These are phyloP conservation scores for Erythrophleum fordii DNA, from an alignment of 306 rosid species.

Conservation along the genomic window DNA sequence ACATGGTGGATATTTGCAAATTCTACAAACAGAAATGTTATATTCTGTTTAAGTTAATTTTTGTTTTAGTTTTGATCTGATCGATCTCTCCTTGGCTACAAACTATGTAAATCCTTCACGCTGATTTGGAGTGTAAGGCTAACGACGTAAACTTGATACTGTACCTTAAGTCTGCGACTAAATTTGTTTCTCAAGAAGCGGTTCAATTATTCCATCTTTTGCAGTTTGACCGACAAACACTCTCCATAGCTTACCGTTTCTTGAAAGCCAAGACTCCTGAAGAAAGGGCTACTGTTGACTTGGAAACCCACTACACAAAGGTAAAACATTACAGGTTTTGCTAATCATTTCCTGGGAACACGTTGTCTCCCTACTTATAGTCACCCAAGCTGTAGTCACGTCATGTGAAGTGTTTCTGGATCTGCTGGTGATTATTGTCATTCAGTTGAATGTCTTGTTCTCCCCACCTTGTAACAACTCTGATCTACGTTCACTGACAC, in stretches of 20 bases:
- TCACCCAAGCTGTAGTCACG: background rate
- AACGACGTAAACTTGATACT: background rate
- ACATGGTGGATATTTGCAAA: background rate
- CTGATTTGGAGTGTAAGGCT: background rate
- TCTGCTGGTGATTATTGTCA: slow-evolving; percentile 15
- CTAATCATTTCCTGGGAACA: slow-evolving; percentile 28
- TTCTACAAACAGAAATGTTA: background rate
- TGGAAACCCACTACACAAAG: slow-evolving; percentile 95
- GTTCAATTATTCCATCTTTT: slow-evolving; percentile 22
- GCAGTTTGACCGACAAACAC: slow-evolving; percentile 70
- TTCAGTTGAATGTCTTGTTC: slow-evolving; percentile 11
- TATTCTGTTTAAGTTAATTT: background rate
- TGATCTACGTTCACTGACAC: background rate
- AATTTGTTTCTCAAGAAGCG: background rate
- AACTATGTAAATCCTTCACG: background rate
- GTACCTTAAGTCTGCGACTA: background rate
- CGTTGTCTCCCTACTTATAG: slow-evolving; percentile 10
- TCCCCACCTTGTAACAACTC: background rate
- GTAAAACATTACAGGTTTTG: slow-evolving; percentile 43
- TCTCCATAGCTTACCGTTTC: slow-evolving; percentile 84
- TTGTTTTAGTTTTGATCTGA: background rate
- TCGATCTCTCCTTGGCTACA: background rate
- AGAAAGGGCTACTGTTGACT: slow-evolving; percentile 94
- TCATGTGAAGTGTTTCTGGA: slow-evolving; percentile 12
- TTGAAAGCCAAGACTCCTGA: slow-evolving; percentile 92